Conservation (phyloP, 345 rosid genomes). For the Arabidopsis suecica region DNA sequence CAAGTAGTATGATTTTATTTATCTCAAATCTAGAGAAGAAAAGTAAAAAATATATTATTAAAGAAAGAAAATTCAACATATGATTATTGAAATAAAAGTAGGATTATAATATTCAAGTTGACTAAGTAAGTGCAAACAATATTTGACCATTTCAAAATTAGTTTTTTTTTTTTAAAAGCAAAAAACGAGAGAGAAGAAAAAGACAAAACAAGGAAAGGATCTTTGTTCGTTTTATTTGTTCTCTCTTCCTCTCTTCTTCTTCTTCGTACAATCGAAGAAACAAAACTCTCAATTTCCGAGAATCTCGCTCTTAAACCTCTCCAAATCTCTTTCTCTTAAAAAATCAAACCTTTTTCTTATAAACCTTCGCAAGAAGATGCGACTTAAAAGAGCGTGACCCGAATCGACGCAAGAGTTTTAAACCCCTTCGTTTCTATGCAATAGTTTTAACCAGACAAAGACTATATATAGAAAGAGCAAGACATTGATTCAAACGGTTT, state of each 20-base stretch:
- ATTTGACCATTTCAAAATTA: constrained; percentile 22
- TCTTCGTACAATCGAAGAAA: constrained; percentile 3
- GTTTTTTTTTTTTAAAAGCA: not conserved
- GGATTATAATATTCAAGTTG: constrained; percentile 4
- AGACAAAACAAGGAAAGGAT: constrained; percentile 35
- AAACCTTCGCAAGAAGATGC: not conserved
- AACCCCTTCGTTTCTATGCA: not conserved
- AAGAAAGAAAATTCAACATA: not conserved
- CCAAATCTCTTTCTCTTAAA: not conserved
- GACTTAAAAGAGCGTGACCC: not conserved
- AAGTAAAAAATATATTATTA: not conserved
- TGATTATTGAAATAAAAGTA: not conserved
- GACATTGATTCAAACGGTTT: not conserved
- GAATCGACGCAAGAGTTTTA: constrained; percentile 17
- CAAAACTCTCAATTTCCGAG: not conserved
- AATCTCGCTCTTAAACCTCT: constrained; percentile 9
- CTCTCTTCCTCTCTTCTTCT: constrained; percentile 8
- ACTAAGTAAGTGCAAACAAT: not conserved
- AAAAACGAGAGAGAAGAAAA: not conserved
- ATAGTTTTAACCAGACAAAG: not conserved
- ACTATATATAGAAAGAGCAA: not conserved
- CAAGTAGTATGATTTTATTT: not conserved
- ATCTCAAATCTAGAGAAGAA: not conserved
- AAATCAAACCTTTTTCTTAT: not conserved
- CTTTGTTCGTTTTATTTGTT: constrained; percentile 26